phyloP scores from a whole-genome alignment of 495 filamentous ascomycete genomes.

The Podospora comata region DNA sequence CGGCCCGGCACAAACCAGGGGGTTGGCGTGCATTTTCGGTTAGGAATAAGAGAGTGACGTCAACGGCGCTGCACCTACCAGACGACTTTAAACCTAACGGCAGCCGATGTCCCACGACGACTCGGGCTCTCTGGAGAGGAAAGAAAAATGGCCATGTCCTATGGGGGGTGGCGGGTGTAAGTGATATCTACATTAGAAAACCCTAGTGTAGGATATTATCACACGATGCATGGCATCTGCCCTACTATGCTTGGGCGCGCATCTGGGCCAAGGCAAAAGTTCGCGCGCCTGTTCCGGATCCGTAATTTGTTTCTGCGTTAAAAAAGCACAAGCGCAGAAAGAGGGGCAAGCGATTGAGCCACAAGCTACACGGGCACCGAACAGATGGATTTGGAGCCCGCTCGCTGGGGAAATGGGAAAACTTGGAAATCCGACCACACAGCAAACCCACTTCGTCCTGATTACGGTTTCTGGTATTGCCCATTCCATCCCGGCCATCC shows the following conservation, averaged over 20 bases:
- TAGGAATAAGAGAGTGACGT: conserved; percentile 16
- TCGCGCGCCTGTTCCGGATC: conserved; percentile 8
- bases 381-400: background rate
- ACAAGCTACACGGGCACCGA: background rate
- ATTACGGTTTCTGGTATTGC: conserved; percentile 7
- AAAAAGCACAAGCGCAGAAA: background rate
- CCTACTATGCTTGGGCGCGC: background rate
- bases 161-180: background rate
- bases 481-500: conserved; percentile 7
- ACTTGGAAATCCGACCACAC: conserved; percentile 23
- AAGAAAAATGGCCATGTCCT: background rate
- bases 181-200: background rate
- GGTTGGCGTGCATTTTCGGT: background rate
- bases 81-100: background rate
- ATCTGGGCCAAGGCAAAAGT: background rate
- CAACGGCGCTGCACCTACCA: conserved; percentile 15
- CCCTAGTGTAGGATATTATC: background rate
- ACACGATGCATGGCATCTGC: background rate
- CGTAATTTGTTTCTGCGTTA: conserved; percentile 2
- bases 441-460: conserved; percentile 14
- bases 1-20: background rate
- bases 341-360: background rate
- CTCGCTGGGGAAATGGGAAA: conserved; percentile 17
- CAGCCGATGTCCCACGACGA: background rate
- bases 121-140: background rate